Conservation (phyloP, 1,284 basidiomycete species). For the Stereum hirsutum region DNA sequence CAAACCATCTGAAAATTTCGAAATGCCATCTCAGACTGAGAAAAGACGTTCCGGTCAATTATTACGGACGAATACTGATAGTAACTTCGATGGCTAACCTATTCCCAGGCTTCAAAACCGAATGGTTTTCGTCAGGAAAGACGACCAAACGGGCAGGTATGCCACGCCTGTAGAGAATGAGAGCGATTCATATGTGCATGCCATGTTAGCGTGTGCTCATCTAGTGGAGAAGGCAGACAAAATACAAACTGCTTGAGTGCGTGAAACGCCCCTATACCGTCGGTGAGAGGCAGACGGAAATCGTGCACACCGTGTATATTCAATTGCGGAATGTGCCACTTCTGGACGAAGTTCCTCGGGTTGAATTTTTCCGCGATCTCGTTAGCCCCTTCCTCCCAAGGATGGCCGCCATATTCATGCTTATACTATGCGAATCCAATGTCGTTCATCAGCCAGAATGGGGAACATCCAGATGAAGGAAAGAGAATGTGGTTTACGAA, state of each 20-base stretch:
- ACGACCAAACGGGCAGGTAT: conserved; percentile 79
- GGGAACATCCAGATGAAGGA: conserved; percentile 1
- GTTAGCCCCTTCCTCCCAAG: conserved; percentile 57
- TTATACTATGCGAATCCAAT: conserved; percentile 45
- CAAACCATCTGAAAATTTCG: conserved; percentile 85
- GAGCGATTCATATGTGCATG: conserved; percentile 5
- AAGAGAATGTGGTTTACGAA: conserved; percentile 57
- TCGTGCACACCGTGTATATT: conserved; percentile 84
- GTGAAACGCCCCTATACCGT: conserved; percentile 77
- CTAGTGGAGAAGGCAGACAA: conserved; percentile 4
- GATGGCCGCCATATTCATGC: conserved; percentile 76
- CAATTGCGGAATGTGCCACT: conserved; percentile 82
- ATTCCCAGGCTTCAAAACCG: conserved; percentile 74
- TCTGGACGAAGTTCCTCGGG: conserved; percentile 71
- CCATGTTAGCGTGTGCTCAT: conserved; percentile 14
- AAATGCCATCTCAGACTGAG: conserved; percentile 74
- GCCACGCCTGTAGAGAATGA: conserved; percentile 41
- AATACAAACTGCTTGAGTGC: conserved; percentile 68
- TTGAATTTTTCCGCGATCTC: conserved; percentile 55
- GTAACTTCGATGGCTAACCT: too few species aligned
- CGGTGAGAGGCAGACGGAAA: conserved; percentile 78
- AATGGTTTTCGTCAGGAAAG: conserved; percentile 93
- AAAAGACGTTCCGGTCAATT: conserved; percentile 2
- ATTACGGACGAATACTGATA: too few species aligned
- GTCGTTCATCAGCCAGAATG: conserved; percentile 1